phyloP scores from a whole-genome alignment of 1,284 basidiomycete species.

The Tilletia caries region DNA sequence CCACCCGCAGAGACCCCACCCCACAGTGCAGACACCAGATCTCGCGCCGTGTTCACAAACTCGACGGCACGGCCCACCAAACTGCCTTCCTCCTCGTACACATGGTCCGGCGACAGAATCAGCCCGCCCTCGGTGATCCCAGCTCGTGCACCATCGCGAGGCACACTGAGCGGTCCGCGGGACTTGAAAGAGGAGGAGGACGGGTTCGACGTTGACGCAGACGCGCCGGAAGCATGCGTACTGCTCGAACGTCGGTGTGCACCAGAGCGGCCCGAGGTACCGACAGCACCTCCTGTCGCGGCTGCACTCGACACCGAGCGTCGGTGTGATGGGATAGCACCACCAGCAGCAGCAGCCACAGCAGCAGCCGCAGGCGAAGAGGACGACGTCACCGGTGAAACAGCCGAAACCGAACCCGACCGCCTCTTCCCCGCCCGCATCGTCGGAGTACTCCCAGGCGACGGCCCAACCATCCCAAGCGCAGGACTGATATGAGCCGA shows the following conservation, averaged over 20 bases:
- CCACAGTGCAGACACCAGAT: constrained; percentile 44
- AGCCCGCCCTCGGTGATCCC: constrained; percentile 27
- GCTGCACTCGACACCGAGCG: not conserved
- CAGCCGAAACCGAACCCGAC: not conserved
- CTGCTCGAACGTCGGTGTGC: not conserved
- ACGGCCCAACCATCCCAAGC: not conserved
- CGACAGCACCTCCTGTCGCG: no score
- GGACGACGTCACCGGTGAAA: not conserved
- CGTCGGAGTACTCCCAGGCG: not conserved
- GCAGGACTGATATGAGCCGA: not conserved
- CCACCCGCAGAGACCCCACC: constrained; percentile 2
- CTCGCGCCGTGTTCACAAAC: constrained; percentile 51
- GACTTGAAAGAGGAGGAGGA: constrained; percentile 19
- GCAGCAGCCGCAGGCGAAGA: not conserved
- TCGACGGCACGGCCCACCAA: constrained; percentile 50
- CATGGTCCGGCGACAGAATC: constrained; percentile 48
- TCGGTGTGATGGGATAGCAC: not conserved
- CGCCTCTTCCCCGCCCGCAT: not conserved
- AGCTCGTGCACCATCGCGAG: constrained; percentile 35
- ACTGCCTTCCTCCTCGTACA: constrained; percentile 50
- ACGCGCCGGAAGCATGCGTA: not conserved
- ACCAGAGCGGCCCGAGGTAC: not conserved
- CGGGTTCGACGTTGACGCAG: not conserved
- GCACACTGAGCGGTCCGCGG: constrained; percentile 46
- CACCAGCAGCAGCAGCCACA: not conserved